Base-by-base conservation (phyloP, 495 filamentous ascomycete species). In the Beverwykella pulmonaria region DNA sequence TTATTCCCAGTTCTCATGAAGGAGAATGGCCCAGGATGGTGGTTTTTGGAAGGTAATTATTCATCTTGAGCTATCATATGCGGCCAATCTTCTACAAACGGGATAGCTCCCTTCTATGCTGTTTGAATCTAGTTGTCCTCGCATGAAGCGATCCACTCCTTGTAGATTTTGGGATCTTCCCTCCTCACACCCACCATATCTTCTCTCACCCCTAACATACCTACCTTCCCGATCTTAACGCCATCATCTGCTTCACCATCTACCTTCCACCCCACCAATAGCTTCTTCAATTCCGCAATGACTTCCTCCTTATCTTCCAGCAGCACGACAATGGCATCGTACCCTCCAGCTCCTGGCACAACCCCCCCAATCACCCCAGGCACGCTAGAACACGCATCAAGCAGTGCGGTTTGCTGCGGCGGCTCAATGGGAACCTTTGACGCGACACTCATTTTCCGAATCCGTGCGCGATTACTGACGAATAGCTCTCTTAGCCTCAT, bases 271-370 rank as follows among this genome's bases (percentile, higher is more conserved):
- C 75, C 76, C 23, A 73, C 78, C 66, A 96, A 77, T 26, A 90
- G 86, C 27, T 79, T 78, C 58, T 84, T 82, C 47, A 98, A 73
- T 55, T 80, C 77, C n/a, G 71, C 71, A 59, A 90, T 77, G 17
- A 92, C 92, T 29, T 83, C 80, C 19, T 81, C 82, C 61, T 91
- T 86, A 73, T 98, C 91, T 67, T 81, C 84, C 41, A 95, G 82
- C 64, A 98, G 74, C 55, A 98, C 71, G 6, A 87, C 91, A 65
- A 96, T 83, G 4, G 94, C 94, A 84, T 98, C 94, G 74, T 89
- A 97, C 2, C 94, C 94, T 27, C 94, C 94, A 7, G 94, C 94
- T 1, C 94, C 94, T 4, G 94, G 94, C 0, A 97, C 95, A 2
- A 98, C 92, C 9, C 92, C 93, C 0, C 92, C 94, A 59, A 92